Evolutionary conservation across 2,329 filamentous ascomycete genomes (phyloP).

Genomic region (Escovopsis sp.): DNA sequence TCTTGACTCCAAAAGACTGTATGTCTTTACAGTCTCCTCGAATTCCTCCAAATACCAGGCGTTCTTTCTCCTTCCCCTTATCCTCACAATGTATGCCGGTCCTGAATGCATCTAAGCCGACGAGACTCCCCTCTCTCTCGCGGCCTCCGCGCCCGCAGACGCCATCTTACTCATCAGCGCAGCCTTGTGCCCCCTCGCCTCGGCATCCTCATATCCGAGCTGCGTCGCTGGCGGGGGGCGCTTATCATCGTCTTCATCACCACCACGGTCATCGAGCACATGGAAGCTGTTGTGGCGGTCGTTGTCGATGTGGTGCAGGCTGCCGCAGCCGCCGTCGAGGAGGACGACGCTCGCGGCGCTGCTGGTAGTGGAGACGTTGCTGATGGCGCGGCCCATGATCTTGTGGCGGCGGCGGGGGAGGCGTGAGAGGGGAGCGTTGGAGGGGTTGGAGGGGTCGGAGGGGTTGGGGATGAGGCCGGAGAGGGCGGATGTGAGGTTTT

Average conservation of each 20-base stretch:
- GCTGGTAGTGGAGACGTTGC: constrained; percentile 39
- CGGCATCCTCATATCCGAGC: constrained; percentile 36
- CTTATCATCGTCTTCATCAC: constrained; percentile 12
- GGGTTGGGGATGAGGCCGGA: constrained; percentile 25
- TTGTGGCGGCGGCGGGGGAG: constrained; percentile 30
- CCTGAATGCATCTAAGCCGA: too few species aligned
- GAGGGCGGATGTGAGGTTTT: constrained; percentile 26
- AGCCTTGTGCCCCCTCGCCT: constrained; percentile 28
- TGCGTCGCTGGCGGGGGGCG: constrained; percentile 31
- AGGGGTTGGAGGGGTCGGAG: constrained; percentile 3
- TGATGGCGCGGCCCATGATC: constrained; percentile 42
- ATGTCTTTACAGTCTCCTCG: too few species aligned
- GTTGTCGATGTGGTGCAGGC: too few species aligned
- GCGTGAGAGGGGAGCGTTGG: constrained; percentile 9
- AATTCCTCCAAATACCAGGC: too few species aligned
- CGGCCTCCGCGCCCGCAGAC: constrained; percentile 8
- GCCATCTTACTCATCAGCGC: constrained; percentile 30
- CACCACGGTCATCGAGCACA: too few species aligned
- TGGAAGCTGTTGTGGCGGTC: too few species aligned
- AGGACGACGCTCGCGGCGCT: constrained; percentile 24
- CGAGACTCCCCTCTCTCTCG: too few species aligned
- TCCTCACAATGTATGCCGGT: too few species aligned
- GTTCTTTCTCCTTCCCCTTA: too few species aligned
- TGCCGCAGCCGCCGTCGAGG: constrained; percentile 2
- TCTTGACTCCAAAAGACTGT: too few species aligned